Evolutionary conservation across 73 alveolate species (phyloP).

Genomic region (Diophrys sp.): DNA sequence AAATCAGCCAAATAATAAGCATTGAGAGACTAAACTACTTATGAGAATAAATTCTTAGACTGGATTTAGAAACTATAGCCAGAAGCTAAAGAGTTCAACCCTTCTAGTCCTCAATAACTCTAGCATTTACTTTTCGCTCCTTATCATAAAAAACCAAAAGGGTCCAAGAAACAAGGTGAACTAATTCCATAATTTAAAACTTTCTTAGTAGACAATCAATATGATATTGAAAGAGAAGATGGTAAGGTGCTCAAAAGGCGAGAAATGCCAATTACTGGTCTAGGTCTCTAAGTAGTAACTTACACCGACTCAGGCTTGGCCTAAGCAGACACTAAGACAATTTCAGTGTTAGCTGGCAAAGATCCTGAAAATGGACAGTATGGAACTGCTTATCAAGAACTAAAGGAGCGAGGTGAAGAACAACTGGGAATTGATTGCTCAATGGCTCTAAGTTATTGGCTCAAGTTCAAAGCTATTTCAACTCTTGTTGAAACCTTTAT

Average conservation of each 20-base stretch:
- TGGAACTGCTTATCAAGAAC: conserved; percentile 73
- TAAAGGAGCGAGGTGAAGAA: conserved; percentile 52
- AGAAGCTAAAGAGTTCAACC: conserved; percentile 73
- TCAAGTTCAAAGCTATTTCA: conserved; percentile 61
- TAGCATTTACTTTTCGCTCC: conserved; percentile 88
- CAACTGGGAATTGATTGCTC: conserved; percentile 74
- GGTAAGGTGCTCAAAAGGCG: conserved; percentile 53
- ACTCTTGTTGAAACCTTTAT: conserved; percentile 72
- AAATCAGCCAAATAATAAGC: conserved; percentile 62
- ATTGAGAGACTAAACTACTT: conserved; percentile 58
- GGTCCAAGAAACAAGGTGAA: conserved; percentile 2
- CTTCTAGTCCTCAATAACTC: conserved; percentile 64
- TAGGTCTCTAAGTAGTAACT: conserved; percentile 62
- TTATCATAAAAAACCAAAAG: conserved; percentile 41
- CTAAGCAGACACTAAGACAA: conserved; percentile 67
- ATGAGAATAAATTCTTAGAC: conserved; percentile 58
- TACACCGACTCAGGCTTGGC: conserved; percentile 80
- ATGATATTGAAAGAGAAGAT: conserved; percentile 40
- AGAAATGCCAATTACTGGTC: conserved; percentile 72
- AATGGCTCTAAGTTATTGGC: conserved; percentile 64
- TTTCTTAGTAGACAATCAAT: conserved; percentile 40
- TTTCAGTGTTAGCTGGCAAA: conserved; percentile 70
- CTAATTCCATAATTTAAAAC: conserved; percentile 38
- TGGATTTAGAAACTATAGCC: conserved; percentile 68
- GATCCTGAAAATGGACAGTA: conserved; percentile 68